These are phyloP conservation scores for Xylariomycetidae sp. DNA, from an alignment of 2,329 filamentous ascomycete species.

Conservation along the genomic window DNA sequence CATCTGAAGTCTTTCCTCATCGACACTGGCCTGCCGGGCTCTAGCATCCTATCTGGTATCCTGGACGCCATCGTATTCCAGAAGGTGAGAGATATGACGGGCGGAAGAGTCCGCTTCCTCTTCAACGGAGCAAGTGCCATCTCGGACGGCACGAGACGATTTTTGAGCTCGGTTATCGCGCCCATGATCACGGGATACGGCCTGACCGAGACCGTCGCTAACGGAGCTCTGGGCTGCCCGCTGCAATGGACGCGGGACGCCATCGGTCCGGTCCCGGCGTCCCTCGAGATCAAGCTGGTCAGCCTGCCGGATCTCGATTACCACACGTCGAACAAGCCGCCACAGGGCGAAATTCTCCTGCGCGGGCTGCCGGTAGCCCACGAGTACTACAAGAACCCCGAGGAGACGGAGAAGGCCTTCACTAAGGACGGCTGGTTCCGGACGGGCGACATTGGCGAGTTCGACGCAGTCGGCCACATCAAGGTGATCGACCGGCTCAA, in stretches of 20 bases:
- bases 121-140: slow-evolving; percentile 94
- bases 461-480: slow-evolving; percentile 73
- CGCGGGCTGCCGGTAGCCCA: slow-evolving; percentile 70
- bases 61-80: slow-evolving; percentile 85
- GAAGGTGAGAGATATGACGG: slow-evolving; percentile 86
- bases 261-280: slow-evolving; percentile 73
- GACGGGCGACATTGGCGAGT: slow-evolving; percentile 93
- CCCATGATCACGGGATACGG: slow-evolving; percentile 96
- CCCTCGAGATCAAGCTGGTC: slow-evolving; percentile 85
- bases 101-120: slow-evolving; percentile 80
- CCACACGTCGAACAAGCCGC: slow-evolving; percentile 64
- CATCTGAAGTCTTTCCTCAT: slow-evolving; percentile 57
- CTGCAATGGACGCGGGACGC: slow-evolving; percentile 74
- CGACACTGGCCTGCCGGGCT: slow-evolving; percentile 57
- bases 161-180: slow-evolving; percentile 86
- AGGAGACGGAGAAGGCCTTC: slow-evolving; percentile 75
- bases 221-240: slow-evolving; percentile 77
- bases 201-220: slow-evolving; percentile 86
- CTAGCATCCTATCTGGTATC: slow-evolving; percentile 61
- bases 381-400: slow-evolving; percentile 79
- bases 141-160: slow-evolving; percentile 79
- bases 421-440: slow-evolving; percentile 93
- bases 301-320: slow-evolving; percentile 89
- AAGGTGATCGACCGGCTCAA: slow-evolving; percentile 94
- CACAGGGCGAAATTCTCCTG: slow-evolving; percentile 91